These are phyloP conservation scores for Margaritispora aquatica DNA, from an alignment of 495 filamentous ascomycete species.

Conservation along the genomic window DNA sequence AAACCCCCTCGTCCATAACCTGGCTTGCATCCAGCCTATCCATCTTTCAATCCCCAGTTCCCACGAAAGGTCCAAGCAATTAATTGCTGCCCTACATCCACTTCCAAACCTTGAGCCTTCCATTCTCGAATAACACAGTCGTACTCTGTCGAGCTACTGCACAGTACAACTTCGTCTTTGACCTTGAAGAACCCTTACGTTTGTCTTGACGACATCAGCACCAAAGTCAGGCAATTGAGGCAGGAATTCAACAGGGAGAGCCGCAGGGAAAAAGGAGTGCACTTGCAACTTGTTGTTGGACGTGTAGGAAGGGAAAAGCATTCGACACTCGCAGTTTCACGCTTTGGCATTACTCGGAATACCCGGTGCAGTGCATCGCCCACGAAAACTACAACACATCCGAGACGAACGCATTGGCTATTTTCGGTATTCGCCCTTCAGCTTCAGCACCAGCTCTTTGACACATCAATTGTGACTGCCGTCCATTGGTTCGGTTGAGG, in stretches of 20 bases:
- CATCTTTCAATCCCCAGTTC: neutral
- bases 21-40: neutral
- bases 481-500: conserved; percentile 10
- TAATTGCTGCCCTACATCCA: neutral
- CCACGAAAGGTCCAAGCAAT: neutral
- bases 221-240: neutral
- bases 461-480: conserved; percentile 20
- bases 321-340: conserved; percentile 16
- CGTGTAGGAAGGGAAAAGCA: neutral
- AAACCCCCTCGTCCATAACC: neutral
- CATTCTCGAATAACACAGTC: neutral
- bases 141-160: neutral
- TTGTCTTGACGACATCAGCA: neutral
- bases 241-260: neutral
- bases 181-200: neutral
- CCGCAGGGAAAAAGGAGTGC: neutral
- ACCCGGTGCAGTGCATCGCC: conserved; percentile 6
- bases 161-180: neutral
- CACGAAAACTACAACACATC: conserved; percentile 19
- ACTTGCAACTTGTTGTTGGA: neutral
- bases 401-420: conserved; percentile 25
- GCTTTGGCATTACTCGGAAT: conserved; percentile 20
- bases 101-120: neutral
- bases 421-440: conserved; percentile 6
- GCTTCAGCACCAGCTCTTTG: conserved; percentile 12